Evolutionary conservation across 768 basidiomycete species (phyloP).

Genomic region (Boletus huronensis): DNA sequence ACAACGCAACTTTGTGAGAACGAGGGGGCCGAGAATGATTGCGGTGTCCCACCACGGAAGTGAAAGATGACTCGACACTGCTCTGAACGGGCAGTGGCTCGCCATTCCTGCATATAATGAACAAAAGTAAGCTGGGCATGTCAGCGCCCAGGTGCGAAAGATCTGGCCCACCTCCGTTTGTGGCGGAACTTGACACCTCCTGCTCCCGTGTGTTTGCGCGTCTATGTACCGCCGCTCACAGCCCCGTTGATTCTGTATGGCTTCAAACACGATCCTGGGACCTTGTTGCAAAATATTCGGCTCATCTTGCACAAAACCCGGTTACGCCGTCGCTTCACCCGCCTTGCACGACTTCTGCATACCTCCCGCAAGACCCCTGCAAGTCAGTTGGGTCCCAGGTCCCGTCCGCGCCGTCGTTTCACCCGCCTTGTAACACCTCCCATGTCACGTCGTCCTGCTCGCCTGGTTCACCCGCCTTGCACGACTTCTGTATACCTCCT

Average conservation of each 20-base stretch:
- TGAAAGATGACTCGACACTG: constrained; percentile 18
- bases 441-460: too few species aligned
- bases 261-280: background rate
- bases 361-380: too few species aligned
- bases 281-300: too few species aligned
- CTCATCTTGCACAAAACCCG: too few species aligned
- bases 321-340: too few species aligned
- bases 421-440: too few species aligned
- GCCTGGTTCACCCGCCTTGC: too few species aligned
- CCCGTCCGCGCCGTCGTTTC: too few species aligned
- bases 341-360: too few species aligned
- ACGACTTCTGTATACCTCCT: too few species aligned
- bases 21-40: constrained; percentile 15
- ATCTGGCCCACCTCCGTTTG: constrained; percentile 14
- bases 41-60: constrained; percentile 23
- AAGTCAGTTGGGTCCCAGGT: too few species aligned
- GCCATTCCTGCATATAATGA: constrained; percentile 28
- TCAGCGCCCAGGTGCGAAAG: constrained; percentile 19
- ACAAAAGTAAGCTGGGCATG: constrained; percentile 4
- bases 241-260: constrained; percentile 3
- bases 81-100: constrained; percentile 20
- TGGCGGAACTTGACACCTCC: constrained; percentile 15
- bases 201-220: constrained; percentile 2
- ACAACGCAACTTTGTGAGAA: constrained; percentile 17
- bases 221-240: constrained; percentile 21